Conservation (phyloP, 768 basidiomycete species). For the Pisolithus microcarpus region DNA sequence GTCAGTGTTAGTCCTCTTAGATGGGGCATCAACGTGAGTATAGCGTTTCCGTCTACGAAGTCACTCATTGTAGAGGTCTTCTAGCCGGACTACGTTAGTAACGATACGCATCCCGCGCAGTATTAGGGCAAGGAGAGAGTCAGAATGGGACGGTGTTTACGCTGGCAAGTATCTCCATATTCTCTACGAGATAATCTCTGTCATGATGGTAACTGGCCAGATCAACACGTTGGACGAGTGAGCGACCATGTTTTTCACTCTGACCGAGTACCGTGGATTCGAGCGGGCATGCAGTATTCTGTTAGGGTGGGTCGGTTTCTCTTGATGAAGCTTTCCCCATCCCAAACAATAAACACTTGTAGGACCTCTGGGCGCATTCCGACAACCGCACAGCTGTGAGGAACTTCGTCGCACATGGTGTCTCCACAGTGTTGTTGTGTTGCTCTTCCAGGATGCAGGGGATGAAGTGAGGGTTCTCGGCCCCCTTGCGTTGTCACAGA, state of each 20-base stretch:
- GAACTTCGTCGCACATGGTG: conserved; percentile 44
- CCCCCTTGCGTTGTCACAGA: conserved; percentile 49
- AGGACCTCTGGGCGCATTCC: conserved; percentile 73
- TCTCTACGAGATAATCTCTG: background rate
- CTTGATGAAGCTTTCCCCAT: background rate
- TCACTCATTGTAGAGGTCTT: background rate
- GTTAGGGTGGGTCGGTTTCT: conserved; percentile 42
- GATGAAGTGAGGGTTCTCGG: conserved; percentile 48
- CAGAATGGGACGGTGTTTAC: conserved; percentile 62
- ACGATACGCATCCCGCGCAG: conserved; percentile 50
- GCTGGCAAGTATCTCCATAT: conserved; percentile 38
- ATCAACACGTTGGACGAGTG: conserved; percentile 52
- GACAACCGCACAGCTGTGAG: conserved; percentile 60
- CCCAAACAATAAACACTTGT: background rate
- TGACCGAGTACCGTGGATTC: conserved; percentile 65
- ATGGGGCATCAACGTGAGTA: conserved; percentile 58
- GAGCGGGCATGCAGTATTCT: conserved; percentile 55
- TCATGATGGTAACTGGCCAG: conserved; percentile 23
- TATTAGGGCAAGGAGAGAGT: conserved; percentile 60
- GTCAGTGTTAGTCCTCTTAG: conserved; percentile 59
- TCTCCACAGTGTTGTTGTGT: conserved; percentile 64
- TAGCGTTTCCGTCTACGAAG: background rate
- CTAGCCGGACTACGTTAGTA: conserved; percentile 33
- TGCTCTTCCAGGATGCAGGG: conserved; percentile 58
- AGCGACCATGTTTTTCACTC: conserved; percentile 51